Evolutionary conservation across 2,329 filamentous ascomycete species (phyloP), one percentile per base, ranked within the genome.

Genomic region (Diaporthe eres): DNA sequence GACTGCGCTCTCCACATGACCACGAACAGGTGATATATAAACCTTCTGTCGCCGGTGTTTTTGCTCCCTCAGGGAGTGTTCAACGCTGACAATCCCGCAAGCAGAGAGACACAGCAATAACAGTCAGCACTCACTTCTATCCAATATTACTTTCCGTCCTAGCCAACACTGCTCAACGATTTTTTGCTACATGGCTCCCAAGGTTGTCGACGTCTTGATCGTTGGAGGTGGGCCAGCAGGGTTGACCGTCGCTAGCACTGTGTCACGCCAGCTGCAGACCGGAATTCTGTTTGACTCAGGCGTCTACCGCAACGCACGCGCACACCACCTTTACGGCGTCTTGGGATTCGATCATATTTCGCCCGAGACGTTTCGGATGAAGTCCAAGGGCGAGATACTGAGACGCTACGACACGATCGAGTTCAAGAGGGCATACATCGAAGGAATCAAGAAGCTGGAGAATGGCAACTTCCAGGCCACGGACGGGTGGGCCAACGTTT

Each of bases 191-290:
- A 51, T 51, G 63, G 65, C 65, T 28, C 68, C 71, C 8, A 75
- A 76, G 25, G 44, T 75, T 19, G 63, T 72, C 44, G 76, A 77
- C 31, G 74, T 85, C 31, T 85, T 90, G 72, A 84, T 91, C 75
- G 84, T 91, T 51, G 89, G 89, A 57, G 88, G 87, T 63, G 89
- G 89, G 2, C 88, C 89, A 4, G 85, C 87, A 1, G 89, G 89
- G 19, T 84, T 91, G 3, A 85, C 86, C 57, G 84, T 85, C 13
- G 85, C 88, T 37, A 82, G 83, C 55, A 85, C 91, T 31, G 87
- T 87, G 53, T 55, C 53, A 3, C 87, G 89, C 28, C 88, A 90
- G 58, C 83, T 85, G 25, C 85, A 87, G 76, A 86, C 82, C 2
- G 85, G 86, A 0, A 80, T 90, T 12, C 81, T 91, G 57, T 85